Evolutionary conservation across 148 eudicot species (phyloP).

Genomic region (Fagopyrum homotropicum): DNA sequence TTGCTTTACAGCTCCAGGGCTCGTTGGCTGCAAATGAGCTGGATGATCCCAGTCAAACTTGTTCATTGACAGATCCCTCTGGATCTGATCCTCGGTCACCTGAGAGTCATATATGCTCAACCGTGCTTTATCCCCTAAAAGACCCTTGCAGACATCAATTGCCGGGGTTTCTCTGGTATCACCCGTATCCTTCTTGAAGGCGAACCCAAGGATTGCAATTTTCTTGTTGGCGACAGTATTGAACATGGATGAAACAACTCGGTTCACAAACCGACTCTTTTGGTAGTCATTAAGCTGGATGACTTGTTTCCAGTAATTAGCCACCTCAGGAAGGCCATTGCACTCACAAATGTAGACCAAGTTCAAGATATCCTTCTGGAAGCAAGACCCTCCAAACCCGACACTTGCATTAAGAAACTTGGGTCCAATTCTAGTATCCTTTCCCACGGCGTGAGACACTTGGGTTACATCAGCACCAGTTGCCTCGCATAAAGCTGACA

Average conservation of each 20-base stretch:
- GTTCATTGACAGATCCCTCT: constrained; percentile 44
- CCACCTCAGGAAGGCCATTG: constrained; percentile 48
- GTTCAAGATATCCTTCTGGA: constrained; percentile 58
- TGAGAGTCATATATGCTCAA: constrained; percentile 53
- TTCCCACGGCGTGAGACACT: constrained; percentile 57
- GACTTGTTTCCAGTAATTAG: constrained; percentile 60
- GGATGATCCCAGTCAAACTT: constrained; percentile 62
- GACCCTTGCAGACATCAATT: constrained; percentile 52
- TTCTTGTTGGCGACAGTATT: constrained; percentile 52
- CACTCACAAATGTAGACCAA: constrained; percentile 58
- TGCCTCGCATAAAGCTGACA: constrained; percentile 59
- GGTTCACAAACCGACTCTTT: constrained; percentile 53
- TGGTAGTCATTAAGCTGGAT: constrained; percentile 60
- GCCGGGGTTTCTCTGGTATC: constrained; percentile 62
- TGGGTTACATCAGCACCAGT: constrained; percentile 56
- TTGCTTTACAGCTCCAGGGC: constrained; percentile 26
- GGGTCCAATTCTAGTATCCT: constrained; percentile 49
- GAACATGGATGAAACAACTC: constrained; percentile 56
- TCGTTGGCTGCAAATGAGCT: constrained; percentile 36
- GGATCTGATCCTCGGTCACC: constrained; percentile 46
- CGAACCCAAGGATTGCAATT: constrained; percentile 48
- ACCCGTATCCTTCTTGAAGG: constrained; percentile 57
- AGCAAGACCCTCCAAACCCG: constrained; percentile 61
- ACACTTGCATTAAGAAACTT: constrained; percentile 62
- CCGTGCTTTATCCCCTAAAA: constrained; percentile 41